Base-by-base conservation (phyloP, 768 basidiomycete genomes). In the Kwoniella shandongensis region DNA sequence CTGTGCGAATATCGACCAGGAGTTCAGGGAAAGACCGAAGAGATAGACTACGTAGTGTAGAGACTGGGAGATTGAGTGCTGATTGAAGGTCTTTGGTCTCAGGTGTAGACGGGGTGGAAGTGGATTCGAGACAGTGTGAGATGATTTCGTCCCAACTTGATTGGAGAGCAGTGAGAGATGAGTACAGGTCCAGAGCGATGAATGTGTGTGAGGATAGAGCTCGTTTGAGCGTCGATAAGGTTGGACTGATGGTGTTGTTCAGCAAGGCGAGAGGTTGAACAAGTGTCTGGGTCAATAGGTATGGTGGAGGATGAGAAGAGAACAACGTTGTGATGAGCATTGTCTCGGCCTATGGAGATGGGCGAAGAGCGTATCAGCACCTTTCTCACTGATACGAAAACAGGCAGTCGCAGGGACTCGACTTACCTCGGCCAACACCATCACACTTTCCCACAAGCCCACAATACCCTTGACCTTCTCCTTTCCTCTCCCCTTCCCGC, bases 1-100 rank as follows among this genome's bases (percentile, higher is more conserved):
- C 23, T 2, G 62, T 59, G 8, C 63, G 59, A 22, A 76, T 70
- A 58, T 76, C 75, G 4, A 76, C 75, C 13, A 76, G 46, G 2
- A 70, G 40, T 42, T 76, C 75, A 7, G 75, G 75, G 67, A 76
- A 76, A 18, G 69, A 69, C 29, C 75, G 57, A 18, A 63, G 51
- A 10, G 41, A 51, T 1, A 72, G 54, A 15, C 47, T 42, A n/a
- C 68, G 51, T 1, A 72, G 46, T 10, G 61, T 62, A 5, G 61
- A 51, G 15, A 69, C 41, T 4, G 63, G 61, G 1, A 35, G 51
- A 13, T 35, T 42, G 5, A 63, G 49, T 3, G 59, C 51, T 5
- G 44, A 35, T 5, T 51, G 44, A 0, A 72, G 22, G 5, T 65
- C 59, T 26, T 53, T 49, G 2, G 44, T 46, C 6, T 47, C 56